Base-by-base conservation (phyloP, 2,329 filamentous ascomycete species). In the Ophiostoma triangulosporum region DNA sequence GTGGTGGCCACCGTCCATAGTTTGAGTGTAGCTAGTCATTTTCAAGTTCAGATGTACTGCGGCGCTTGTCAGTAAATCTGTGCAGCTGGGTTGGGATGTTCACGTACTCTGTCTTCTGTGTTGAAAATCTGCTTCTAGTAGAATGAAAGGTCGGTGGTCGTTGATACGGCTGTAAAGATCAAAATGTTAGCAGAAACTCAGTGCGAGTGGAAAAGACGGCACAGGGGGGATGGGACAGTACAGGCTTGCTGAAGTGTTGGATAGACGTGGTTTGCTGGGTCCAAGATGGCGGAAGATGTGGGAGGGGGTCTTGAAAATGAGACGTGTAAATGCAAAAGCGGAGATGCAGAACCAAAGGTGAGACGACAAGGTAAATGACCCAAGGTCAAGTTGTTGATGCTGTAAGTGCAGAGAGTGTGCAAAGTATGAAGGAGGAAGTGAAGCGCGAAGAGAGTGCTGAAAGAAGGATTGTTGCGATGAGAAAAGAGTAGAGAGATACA, bases 31-130 rank as follows among this genome's bases (percentile, higher is more conserved):
- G 8, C 24, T 48, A 26, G 55, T n/a, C 52, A 54, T 56, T n/a
- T 22, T 48, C 24, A 24, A 11, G 9, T 63, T 64, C 66, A 60
- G 62, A 64, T 29, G 36, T 22, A 46, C 15, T 31, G n/a, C n/a
- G n/a, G n/a, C n/a, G 15, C 3, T 3, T 46, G 43, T 29, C 6
- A 29, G n/a, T 11, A 29, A 8, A 29, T 17, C 14, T 6, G n/a
- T 27, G 14, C 24, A 3, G 17, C 20, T 20, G 36, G 20, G 33
- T 17, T 6, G 15, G 15, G 5, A 6, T 36, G 4, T 11, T 40
- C 17, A 22, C 40, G 14, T 46, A 46, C 40, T 24, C 29, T 24
- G 15, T 26, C 4, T 27, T 9, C 24, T 17, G 40, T 29, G 26
- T 29, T 11, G 40, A 29, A 45, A 46, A 29, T 29, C 24, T 46